Evolutionary conservation across 768 basidiomycete species (phyloP).

Genomic region (Rhizopogon rudus): DNA sequence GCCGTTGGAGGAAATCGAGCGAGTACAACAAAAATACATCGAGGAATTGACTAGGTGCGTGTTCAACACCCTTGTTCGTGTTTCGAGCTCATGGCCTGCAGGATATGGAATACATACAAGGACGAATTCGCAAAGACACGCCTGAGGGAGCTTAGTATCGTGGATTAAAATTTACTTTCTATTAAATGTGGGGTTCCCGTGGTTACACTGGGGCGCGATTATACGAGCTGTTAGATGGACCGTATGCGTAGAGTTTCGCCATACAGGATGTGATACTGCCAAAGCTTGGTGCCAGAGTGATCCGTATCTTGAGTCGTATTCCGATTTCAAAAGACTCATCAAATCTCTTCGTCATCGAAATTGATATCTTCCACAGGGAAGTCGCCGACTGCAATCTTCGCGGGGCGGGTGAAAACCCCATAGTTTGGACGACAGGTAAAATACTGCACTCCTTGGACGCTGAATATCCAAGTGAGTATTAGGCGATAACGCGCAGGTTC

Average conservation of each 20-base stretch:
- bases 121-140: constrained; percentile 86
- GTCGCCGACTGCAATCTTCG: constrained; percentile 78
- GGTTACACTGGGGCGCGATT: neutral
- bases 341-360: constrained; percentile 71
- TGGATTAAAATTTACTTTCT: constrained; percentile 41
- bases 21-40: constrained; percentile 83
- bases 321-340: neutral
- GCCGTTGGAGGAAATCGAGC: constrained; percentile 70
- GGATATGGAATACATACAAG: constrained; percentile 97
- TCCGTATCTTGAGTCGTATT: no score
- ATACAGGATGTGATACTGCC: neutral
- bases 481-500: neutral
- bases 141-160: constrained; percentile 70
- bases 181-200: neutral
- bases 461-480: constrained; percentile 22
- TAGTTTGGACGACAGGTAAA: constrained; percentile 74
- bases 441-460: constrained; percentile 82
- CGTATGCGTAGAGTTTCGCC: neutral
- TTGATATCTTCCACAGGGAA: constrained; percentile 81
- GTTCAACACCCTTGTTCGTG: neutral
- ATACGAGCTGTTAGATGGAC: neutral
- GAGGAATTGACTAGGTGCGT: constrained; percentile 84
- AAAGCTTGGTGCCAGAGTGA: neutral
- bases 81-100: constrained; percentile 23
- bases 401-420: constrained; percentile 84